Percentiles rank a stretch among this genome's conserved stretches.
Conservation (phyloP, 108 stramenopile genomes). For the Pseudonitzschia pungens region DNA sequence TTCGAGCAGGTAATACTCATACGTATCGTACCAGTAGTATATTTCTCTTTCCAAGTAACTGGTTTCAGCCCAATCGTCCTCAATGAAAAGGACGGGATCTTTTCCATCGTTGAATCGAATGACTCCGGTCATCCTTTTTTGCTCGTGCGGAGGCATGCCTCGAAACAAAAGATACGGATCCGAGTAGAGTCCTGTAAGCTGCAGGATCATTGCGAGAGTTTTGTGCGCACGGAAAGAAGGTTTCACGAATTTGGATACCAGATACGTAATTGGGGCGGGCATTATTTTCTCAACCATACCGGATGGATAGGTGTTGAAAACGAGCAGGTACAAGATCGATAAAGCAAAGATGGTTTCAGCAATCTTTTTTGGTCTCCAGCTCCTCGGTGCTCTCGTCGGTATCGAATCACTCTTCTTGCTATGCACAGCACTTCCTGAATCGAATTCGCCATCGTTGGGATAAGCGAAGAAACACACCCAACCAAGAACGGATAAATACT, state of each 20-base stretch:
- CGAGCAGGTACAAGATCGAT: constrained; percentile 3
- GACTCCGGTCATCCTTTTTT: constrained; percentile 3
- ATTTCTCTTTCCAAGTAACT: neutral
- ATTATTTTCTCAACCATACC: neutral
- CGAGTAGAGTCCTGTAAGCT: neutral
- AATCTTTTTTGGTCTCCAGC: neutral
- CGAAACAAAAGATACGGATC: constrained; percentile 3
- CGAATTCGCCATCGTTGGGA: constrained; percentile 3
- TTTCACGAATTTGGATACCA: neutral
- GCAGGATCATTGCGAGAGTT: neutral
- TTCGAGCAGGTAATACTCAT: constrained; percentile 1
- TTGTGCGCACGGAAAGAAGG: neutral
- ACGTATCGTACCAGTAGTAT: constrained; percentile 16
- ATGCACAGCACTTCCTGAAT: neutral
- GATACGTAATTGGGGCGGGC: neutral
- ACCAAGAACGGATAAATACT: constrained; percentile 21
- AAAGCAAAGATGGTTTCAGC: neutral
- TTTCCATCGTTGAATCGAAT: constrained; percentile 18
- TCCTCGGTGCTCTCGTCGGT: neutral
- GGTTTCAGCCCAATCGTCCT: neutral
- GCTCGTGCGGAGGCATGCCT: neutral
- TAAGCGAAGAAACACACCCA: constrained; percentile 20
- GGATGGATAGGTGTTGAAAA: neutral
- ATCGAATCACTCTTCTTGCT: no score
- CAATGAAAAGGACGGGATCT: neutral